Evolutionary conservation across 2,329 filamentous ascomycete species (phyloP), one percentile per base, ranked within the genome.

Genomic region (Periconia digitata): DNA sequence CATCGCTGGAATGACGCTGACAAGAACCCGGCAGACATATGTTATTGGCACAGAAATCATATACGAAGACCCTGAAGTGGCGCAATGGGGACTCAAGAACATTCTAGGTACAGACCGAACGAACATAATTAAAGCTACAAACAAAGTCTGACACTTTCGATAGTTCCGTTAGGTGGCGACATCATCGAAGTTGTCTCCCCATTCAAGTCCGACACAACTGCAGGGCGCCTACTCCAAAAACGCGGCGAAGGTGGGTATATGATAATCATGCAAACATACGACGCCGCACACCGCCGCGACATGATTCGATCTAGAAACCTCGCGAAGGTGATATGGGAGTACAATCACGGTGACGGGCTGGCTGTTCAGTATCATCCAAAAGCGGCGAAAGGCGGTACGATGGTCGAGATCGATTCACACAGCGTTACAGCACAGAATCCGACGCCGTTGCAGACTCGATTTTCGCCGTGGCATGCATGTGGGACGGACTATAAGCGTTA

Each of bases 201-300:
- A 2, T 62, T 68, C 45, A 58, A 62, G 32, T 43, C 59, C 1
- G 56, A 63, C n/a, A 75, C 74, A 0, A 72, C 74, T 0, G 75
- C 72, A 1, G 70, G 72, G 7, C 61, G 74, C 24, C 54, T 76
- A 4, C 70, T 77, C 15, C 45, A 66, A 1, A 76, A 74, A 55
- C 66, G 69, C 23, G 72, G 73, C 8, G 71, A 76, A 46, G 73
- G 74, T 7, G 75, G 75, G 3, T 78, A 77, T 54, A 78, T 77
- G 74, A 69, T 76, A 46, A 76, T 76, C 43, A 77, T 78, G 74
- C 74, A 77, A 52, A 76, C 70, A 2, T 53, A 60, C 8, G 69
- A 76, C 42, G 75, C 75, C 6, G 55, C 50, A 17, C 60, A 61
- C 40, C 64, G 71, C 18, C 65, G 69, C 20, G 51, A 63, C 41